Evolutionary conservation across 805 yeast genomes (phyloP).

Genomic region (Peterozyma toletana): DNA sequence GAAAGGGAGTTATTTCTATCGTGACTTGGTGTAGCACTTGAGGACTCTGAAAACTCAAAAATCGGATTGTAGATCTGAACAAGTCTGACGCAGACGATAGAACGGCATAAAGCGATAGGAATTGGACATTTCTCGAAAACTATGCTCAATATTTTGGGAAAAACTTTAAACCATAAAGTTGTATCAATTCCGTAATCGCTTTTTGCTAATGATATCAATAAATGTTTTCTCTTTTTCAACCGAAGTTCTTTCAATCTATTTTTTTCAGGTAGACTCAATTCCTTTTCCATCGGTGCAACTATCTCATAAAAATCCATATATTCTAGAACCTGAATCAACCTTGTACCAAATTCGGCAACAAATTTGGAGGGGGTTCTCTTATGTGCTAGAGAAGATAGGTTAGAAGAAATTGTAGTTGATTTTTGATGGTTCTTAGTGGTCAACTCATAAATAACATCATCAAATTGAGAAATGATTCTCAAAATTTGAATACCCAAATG

Average conservation of each 20-base stretch:
- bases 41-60: conserved; percentile 43
- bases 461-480: conserved; percentile 78
- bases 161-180: conserved; percentile 90
- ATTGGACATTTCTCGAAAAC: conserved; percentile 82
- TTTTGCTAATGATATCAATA: conserved; percentile 74
- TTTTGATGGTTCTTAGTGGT: conserved; percentile 12
- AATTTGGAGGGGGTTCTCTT: conserved; percentile 59
- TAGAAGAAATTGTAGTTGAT: not conserved
- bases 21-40: conserved; percentile 1
- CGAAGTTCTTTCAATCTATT: conserved; percentile 60
- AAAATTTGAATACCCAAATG: conserved; percentile 70
- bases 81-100: conserved; percentile 80
- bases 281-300: conserved; percentile 41
- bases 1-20: conserved; percentile 15
- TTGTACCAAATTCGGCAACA: conserved; percentile 72
- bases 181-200: conserved; percentile 93
- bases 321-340: conserved; percentile 72
- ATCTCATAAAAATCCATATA: conserved; percentile 60
- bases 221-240: conserved; percentile 49
- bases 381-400: conserved; percentile 24
- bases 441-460: conserved; percentile 62
- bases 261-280: conserved; percentile 70
- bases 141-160: conserved; percentile 64
- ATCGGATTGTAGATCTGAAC: conserved; percentile 78
- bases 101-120: conserved; percentile 88